Base-by-base conservation (phyloP, 768 basidiomycete species). In the Boletus fagicola region DNA sequence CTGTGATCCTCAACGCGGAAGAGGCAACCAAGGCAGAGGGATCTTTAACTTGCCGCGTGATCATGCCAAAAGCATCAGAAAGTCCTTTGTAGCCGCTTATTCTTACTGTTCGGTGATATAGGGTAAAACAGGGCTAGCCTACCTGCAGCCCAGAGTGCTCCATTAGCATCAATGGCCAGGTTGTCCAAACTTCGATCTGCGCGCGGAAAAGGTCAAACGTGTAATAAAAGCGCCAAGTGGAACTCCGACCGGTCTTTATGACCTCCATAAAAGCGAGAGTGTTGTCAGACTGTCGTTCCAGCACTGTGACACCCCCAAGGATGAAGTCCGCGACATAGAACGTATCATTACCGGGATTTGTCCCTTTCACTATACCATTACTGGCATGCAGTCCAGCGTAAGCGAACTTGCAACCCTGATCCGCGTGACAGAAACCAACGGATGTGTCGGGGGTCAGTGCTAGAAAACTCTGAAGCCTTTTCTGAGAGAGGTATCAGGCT, bases 121-220 rank as follows among this genome's bases (percentile, higher is more conserved):
- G 30, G 9, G 16, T 18, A 33, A 28, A 26, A 43, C 3, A 43
- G 16, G 39, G n/a, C 16, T 39, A 20, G 57, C 73, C 56, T 57
- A 84, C 86, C 80, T 57, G 87, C 83, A 24, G 76, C 80, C 83
- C 85, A 89, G 22, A 90, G 65, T 11, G 76, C 77, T 8, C 86
- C 88, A 38, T 84, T 73, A 24, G 75, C 68, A 59, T 87, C 87
- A 7, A 89, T 66, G 39, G 80, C 73, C 1, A 86, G 64, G 63
- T 90, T 90, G 64, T 91, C 90, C 60, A 86, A 45, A 4, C 61
- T 67, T 33, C 78, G 75, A 64, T 83, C 85, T 82, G 56, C 11
- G 16, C 12, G 24, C 24, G 42, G 51, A 45, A 31, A 59, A 49
- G 30, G 50, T 68, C 50, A 60, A 45, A 22, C 26, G 35, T 40